These are phyloP conservation scores for Psilocybe mexicana DNA, from an alignment of 1,284 basidiomycete species.

Conservation along the genomic window DNA sequence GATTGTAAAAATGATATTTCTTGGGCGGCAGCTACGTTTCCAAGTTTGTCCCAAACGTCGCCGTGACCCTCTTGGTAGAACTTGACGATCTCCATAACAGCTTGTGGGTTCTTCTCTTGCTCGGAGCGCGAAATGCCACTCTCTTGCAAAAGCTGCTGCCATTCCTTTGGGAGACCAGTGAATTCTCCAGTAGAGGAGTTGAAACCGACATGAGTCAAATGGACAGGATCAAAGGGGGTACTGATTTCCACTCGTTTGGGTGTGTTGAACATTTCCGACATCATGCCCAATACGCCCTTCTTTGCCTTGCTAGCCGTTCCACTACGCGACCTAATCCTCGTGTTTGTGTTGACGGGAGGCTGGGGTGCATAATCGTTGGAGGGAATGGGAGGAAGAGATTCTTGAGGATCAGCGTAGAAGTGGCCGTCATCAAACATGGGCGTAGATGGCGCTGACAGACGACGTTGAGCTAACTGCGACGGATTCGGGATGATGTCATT, in stretches of 20 bases:
- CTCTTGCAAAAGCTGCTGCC: conserved; percentile 97
- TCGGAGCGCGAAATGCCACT: conserved; percentile 93
- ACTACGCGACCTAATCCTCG: conserved; percentile 58
- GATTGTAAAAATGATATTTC: conserved; percentile 25
- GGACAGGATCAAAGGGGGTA: conserved; percentile 98
- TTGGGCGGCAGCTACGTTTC: conserved; percentile 40
- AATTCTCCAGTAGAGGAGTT: conserved; percentile 99
- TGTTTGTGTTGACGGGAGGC: conserved; percentile 22
- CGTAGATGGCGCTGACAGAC: conserved; percentile 52
- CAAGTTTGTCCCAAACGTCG: conserved; percentile 68
- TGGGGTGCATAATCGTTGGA: conserved; percentile 31
- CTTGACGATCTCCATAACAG: conserved; percentile 98
- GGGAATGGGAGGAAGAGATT: conserved; percentile 41
- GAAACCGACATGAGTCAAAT: conserved; percentile 99
- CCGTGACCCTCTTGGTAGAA: conserved; percentile 91
- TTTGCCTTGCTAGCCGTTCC: conserved; percentile 67
- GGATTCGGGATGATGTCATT: conserved; percentile 63
- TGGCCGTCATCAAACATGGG: conserved; percentile 33
- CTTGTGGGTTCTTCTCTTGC: conserved; percentile 98
- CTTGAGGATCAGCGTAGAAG: conserved; percentile 47
- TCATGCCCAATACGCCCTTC: conserved; percentile 76
- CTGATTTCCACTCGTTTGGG: conserved; percentile 92
- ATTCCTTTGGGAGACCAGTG: conserved; percentile 96
- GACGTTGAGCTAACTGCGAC: conserved; percentile 42
- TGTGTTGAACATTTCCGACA: conserved; percentile 79